Conservation (phyloP, 2,329 filamentous ascomycete genomes). For the Dryadomyces quercivorus region DNA sequence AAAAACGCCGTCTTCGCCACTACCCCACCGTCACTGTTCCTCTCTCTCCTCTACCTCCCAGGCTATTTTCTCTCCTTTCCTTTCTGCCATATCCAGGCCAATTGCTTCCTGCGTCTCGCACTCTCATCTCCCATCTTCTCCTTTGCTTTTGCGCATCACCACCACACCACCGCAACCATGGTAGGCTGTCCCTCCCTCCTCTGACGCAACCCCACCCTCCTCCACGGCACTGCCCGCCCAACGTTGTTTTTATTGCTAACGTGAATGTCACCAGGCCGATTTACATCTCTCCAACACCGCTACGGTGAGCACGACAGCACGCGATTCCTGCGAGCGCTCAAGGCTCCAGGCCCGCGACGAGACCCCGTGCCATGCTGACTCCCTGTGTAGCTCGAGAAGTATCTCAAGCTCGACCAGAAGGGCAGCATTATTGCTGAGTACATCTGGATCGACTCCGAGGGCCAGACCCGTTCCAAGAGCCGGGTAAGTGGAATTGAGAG, state of each 20-base stretch:
- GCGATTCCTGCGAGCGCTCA: background rate
- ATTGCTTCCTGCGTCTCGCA: background rate
- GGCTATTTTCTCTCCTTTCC: background rate
- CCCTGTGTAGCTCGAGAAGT: conserved; percentile 70
- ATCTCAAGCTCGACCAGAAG: conserved; percentile 80
- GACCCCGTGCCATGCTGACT: conserved; percentile 2
- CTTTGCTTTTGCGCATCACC: background rate
- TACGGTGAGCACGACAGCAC: conserved; percentile 8
- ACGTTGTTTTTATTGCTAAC: background rate
- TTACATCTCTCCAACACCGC: conserved; percentile 6
- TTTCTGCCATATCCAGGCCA: background rate
- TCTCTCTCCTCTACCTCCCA: background rate
- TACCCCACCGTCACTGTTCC: background rate
- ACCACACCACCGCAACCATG: conserved; percentile 8
- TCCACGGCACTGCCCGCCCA: background rate
- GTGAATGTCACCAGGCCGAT: background rate
- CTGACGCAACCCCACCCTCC: background rate
- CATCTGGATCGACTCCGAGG: conserved; percentile 71
- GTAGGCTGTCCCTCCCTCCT: conserved; percentile 3
- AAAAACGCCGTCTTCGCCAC: conserved; percentile 7
- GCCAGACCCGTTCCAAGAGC: conserved; percentile 84
- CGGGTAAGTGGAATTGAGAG: conserved; percentile 53
- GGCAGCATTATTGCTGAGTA: conserved; percentile 64
- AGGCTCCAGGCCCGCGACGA: background rate
- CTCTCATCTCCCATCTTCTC: background rate